Percentiles rank a stretch among this genome's conserved stretches.
Conservation (phyloP, 495 filamentous ascomycete species). For the Daldinia concentrica region DNA sequence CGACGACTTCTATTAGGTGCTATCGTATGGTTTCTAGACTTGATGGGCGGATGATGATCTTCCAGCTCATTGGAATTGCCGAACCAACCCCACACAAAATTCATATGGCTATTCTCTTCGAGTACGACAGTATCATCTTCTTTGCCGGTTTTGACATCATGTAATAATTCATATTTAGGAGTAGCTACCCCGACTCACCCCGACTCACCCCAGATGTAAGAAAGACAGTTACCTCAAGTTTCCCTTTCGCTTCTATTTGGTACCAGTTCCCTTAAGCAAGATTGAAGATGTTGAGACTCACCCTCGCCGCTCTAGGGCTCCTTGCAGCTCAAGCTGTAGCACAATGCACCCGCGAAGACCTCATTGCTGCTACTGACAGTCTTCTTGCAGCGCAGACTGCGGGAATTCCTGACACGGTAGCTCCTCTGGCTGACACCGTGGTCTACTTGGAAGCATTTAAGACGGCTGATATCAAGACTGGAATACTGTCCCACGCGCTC, state of each 20-base stretch:
- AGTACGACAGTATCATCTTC: slow-evolving; percentile 41
- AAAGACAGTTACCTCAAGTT: slow-evolving; percentile 2
- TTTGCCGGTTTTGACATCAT: slow-evolving; percentile 40
- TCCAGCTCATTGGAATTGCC: slow-evolving; percentile 46
- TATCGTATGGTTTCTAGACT: slow-evolving; percentile 27
- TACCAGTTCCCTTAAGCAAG: slow-evolving; percentile 3
- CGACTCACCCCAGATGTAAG: slow-evolving; percentile 27
- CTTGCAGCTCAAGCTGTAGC: slow-evolving; percentile 34
- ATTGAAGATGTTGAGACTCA: slow-evolving; percentile 40
- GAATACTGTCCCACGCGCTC: slow-evolving; percentile 54
- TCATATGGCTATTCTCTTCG: slow-evolving; percentile 49
- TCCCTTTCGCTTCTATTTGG: slow-evolving; percentile 2
- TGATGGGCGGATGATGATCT: slow-evolving; percentile 42
- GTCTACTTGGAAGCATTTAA: slow-evolving; percentile 57
- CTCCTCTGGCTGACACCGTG: slow-evolving; percentile 41
- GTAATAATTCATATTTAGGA: slow-evolving; percentile 33
- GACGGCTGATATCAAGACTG: slow-evolving; percentile 47
- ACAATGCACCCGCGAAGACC: slow-evolving; percentile 53
- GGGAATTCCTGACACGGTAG: slow-evolving; percentile 47
- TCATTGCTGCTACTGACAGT: slow-evolving; percentile 52
- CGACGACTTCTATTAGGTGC: slow-evolving; percentile 18
- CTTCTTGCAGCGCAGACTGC: slow-evolving; percentile 57
- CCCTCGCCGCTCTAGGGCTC: slow-evolving; percentile 35
- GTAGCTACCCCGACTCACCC: slow-evolving; percentile 20
- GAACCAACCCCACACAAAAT: slow-evolving; percentile 42